Conservation (phyloP, 169 alveolate genomes). For the Blepharisma undulans region DNA sequence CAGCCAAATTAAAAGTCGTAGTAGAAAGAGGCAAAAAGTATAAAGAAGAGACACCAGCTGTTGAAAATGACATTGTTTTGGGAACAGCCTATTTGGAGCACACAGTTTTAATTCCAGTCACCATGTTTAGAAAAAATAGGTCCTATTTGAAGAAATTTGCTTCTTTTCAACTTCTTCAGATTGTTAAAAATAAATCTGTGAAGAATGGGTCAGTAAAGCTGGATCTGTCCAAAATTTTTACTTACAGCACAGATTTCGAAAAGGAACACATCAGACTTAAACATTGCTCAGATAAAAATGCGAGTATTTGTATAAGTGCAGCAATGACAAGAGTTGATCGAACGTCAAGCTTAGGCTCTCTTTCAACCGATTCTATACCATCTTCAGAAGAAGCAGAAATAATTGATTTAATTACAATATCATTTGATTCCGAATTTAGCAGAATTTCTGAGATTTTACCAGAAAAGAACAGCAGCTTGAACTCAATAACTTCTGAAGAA, state of each 20-base stretch:
- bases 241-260: neutral
- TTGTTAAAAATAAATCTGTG: neutral
- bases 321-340: neutral
- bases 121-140: neutral
- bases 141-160: neutral
- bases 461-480: neutral
- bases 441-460: neutral
- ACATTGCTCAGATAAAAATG: neutral
- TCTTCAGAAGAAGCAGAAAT: neutral
- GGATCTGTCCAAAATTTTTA: neutral
- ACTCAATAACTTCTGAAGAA: neutral
- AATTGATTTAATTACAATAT: neutral
- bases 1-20: neutral
- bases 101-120: neutral
- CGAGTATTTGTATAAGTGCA: neutral
- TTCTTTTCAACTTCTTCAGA: neutral
- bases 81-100: neutral
- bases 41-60: neutral
- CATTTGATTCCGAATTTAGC: neutral
- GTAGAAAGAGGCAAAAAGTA: neutral
- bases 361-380: neutral
- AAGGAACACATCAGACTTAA: neutral
- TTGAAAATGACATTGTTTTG: neutral
- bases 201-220: neutral
- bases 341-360: neutral